Evolutionary conservation across 1,284 basidiomycete genomes (phyloP), one percentile per base, ranked within the genome.

Genomic region (Omphalotus olearius): DNA sequence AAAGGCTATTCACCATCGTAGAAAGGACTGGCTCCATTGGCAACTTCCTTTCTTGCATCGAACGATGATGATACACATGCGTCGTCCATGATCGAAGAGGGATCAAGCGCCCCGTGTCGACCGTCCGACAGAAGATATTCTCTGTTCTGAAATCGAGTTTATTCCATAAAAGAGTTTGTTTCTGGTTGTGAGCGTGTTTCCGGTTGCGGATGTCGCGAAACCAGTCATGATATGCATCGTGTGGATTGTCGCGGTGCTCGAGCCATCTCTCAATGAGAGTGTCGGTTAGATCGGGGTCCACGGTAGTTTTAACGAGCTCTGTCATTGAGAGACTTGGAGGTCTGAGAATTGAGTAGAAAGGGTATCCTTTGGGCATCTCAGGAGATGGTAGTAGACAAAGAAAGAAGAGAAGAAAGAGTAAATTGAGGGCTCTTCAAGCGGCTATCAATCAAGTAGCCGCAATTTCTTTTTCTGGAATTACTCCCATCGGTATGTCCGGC

Each of bases 181-280:
- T 77, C 56, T 70, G 69, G 47, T 53, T 47, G 33, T 47, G 51
- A 18, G 71, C 72, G 57, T 85, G 79, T 59, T 77, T 81, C 52
- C 82, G 73, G 59, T 85, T 82, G 47, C 85, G 73, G 20, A 85
- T 76, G 53, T 78, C 79, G 56, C 73, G 72, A 59, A 88, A 87
- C 85, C 85, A 88, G 53, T 86, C 83, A 65, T 80, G 78, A 62
- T 88, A 87, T 47, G 80, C 74, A 68, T 86, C 82, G 57, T 84
- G 70, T 13, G 68, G 70, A 49, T 63, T 64, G 40, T 70, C 81
- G 60, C 78, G 78, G 61, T 87, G 83, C 62, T 87, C 83, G 44
- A 88, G 80, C 85, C 85, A 88, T 66, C 82, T 85, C 74, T 88
- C 84, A 68, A 88, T 87, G 58, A 88, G 78, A 68, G 81, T 75